A percentile compares a stretch with the other conserved stretches of the same genome.
These are phyloP conservation scores for Aspergillus pseudoterreus DNA, from an alignment of 2,329 filamentous ascomycete species.

Conservation along the genomic window DNA sequence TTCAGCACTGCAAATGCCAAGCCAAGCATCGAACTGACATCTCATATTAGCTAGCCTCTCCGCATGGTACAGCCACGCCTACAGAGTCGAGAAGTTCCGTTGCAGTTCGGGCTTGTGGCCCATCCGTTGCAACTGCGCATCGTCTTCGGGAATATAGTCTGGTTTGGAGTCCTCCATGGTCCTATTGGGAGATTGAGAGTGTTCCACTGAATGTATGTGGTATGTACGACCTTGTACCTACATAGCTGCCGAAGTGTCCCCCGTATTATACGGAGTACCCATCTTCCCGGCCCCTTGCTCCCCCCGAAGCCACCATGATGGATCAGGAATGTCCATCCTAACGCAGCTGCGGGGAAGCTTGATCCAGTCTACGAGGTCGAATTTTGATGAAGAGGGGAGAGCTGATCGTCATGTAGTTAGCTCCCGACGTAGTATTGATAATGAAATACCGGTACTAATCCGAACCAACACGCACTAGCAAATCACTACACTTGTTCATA, in stretches of 20 bases:
- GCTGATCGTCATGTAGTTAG: too few species aligned
- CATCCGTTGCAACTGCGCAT: conserved; percentile 46
- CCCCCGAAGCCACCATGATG: background rate
- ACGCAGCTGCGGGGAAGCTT: conserved; percentile 6
- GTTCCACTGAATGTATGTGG: background rate
- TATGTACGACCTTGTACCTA: background rate
- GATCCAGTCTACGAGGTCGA: too few species aligned
- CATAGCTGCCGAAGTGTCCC: background rate
- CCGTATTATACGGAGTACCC: background rate
- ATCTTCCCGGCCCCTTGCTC: background rate
- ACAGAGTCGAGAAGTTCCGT: conserved; percentile 54
- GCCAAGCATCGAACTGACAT: conserved; percentile 51
- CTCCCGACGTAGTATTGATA: too few species aligned
- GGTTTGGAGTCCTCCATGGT: conserved; percentile 7
- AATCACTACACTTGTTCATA: too few species aligned
- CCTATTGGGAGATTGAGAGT: background rate
- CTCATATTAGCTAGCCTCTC: background rate
- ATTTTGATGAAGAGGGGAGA: too few species aligned
- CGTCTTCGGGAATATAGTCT: conserved; percentile 25
- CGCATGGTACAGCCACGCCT: background rate
- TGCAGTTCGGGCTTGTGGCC: conserved; percentile 56
- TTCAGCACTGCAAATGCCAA: conserved; percentile 61
- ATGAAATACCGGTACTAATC: too few species aligned
- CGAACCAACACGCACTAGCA: too few species aligned
- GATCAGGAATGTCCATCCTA: conserved; percentile 12